Evolutionary conservation across 306 rosid genomes (phyloP).

Genomic region (Pueraria montana): DNA sequence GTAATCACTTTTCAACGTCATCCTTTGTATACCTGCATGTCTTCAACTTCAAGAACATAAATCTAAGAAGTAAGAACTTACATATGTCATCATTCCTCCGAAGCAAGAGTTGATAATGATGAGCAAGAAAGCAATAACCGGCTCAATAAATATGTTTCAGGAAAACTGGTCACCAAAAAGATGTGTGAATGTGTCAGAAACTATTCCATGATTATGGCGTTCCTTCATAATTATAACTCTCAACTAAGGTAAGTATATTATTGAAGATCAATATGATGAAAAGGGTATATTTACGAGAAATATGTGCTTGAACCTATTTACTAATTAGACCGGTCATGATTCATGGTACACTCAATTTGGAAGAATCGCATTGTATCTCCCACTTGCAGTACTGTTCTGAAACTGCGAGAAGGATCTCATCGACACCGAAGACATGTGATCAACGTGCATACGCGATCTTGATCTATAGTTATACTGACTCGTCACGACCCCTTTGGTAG

Average conservation of each 20-base stretch:
- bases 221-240: slow-evolving; percentile 11
- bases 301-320: slow-evolving; percentile 10
- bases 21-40: background rate
- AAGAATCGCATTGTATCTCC: slow-evolving; percentile 34
- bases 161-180: background rate
- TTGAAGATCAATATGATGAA: background rate
- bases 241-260: background rate
- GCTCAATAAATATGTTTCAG: background rate
- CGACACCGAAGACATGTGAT: slow-evolving; percentile 50
- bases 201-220: background rate
- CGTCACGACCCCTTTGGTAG: background rate
- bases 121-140: background rate
- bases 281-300: background rate
- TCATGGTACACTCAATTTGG: slow-evolving; percentile 42
- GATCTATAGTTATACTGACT: slow-evolving; percentile 20
- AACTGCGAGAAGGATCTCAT: slow-evolving; percentile 54
- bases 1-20: background rate
- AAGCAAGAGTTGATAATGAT: background rate
- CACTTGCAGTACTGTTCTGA: slow-evolving; percentile 34
- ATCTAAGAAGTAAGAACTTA: background rate
- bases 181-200: background rate
- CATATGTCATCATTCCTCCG: background rate
- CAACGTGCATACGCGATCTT: slow-evolving; percentile 47
- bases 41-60: background rate
- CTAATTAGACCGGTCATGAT: background rate